Conservation (phyloP, 1,139 yeast genomes). For the Candida frijolesensis region DNA sequence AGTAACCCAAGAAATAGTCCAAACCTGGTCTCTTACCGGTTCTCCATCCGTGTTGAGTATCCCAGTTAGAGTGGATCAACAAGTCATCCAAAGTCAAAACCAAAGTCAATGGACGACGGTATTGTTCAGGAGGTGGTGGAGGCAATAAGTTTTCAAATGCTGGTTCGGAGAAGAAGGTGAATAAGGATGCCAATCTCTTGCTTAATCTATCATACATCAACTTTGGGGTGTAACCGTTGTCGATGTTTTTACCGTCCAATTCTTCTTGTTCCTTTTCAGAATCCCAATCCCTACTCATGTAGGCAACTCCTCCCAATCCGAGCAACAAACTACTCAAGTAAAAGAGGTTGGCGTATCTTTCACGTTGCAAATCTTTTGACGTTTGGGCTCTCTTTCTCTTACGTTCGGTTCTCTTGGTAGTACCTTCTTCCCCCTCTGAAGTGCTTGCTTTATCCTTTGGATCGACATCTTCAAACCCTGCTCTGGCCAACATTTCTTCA, state of each 20-base stretch:
- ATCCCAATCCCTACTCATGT: conserved; percentile 87
- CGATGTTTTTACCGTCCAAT: conserved; percentile 51
- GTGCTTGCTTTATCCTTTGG: conserved; percentile 13
- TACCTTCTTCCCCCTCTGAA: conserved; percentile 14
- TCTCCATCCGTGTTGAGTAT: conserved; percentile 93
- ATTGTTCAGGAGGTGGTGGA: conserved; percentile 84
- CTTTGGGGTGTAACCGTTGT: conserved; percentile 70
- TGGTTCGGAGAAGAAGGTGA: conserved; percentile 90
- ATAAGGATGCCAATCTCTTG: conserved; percentile 72
- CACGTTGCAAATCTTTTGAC: conserved; percentile 58
- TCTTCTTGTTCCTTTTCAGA: conserved; percentile 66
- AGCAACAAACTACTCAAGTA: conserved; percentile 64
- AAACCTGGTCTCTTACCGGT: conserved; percentile 99
- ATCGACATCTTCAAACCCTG: conserved; percentile 65
- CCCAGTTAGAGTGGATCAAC: conserved; percentile 90
- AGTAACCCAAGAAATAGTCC: conserved; percentile 92
- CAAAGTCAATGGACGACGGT: conserved; percentile 88
- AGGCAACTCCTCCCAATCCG: conserved; percentile 66
- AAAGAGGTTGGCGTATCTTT: conserved; percentile 68
- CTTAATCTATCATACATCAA: conserved; percentile 67
- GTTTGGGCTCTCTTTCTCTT: conserved; percentile 63
- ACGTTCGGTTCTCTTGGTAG: conserved; percentile 16
- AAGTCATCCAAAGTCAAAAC: conserved; percentile 89
- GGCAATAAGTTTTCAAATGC: conserved; percentile 91
- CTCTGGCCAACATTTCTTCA: conserved; percentile 80